phyloP scores from a whole-genome alignment of 176 grass and related monocot genomes.

The Cenchrus fungigraminus region DNA sequence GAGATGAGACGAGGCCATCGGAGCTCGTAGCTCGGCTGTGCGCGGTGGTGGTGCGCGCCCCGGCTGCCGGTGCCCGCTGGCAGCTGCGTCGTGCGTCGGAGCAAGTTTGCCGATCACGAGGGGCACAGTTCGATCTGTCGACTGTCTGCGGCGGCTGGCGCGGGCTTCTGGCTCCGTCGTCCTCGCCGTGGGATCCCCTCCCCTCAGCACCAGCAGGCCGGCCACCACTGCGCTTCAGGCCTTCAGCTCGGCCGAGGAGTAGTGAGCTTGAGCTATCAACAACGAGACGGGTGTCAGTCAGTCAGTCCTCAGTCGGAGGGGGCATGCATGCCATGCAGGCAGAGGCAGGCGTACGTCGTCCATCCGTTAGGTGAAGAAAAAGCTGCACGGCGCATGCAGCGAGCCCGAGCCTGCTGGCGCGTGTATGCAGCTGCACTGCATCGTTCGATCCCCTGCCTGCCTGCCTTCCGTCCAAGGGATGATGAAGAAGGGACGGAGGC shows the following conservation, averaged over 20 bases:
- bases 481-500: too few relatives aligned
- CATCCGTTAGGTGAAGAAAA: constrained; percentile 30
- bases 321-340: constrained; percentile 18
- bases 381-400: background rate
- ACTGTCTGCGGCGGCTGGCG: constrained; percentile 16
- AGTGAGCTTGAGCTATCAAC: background rate
- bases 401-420: background rate
- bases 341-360: constrained; percentile 3
- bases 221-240: too few relatives aligned
- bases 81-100: constrained; percentile 8
- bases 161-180: background rate
- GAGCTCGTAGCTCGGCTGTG: background rate
- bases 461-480: too few relatives aligned
- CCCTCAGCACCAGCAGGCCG: background rate
- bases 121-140: constrained; percentile 62
- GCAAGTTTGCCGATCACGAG: constrained; percentile 85
- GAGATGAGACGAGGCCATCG: background rate
- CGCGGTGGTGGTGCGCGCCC: too few relatives aligned
- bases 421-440: too few relatives aligned
- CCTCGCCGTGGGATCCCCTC: constrained; percentile 26
- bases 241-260: background rate
- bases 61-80: too few relatives aligned
- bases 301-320: too few relatives aligned
- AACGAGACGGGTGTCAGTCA: constrained; percentile 40
- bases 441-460: too few relatives aligned